These are phyloP conservation scores for Podaxis mareebaensis DNA, from an alignment of 768 basidiomycete genomes.

Conservation along the genomic window DNA sequence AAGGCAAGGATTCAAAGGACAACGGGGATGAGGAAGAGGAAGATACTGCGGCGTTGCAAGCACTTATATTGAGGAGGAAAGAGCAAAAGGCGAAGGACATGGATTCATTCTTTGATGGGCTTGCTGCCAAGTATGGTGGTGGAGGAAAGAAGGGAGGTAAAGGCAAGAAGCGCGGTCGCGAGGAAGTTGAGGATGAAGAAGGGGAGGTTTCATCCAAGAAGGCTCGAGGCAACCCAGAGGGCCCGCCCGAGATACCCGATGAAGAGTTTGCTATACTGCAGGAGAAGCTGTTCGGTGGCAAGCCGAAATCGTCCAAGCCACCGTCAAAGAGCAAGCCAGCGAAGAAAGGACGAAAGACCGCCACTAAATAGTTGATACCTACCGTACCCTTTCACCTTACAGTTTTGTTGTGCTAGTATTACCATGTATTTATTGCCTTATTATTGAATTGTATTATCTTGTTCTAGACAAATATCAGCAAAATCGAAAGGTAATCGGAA, in stretches of 20 bases:
- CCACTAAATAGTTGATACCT: not conserved
- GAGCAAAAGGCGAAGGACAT: conserved; percentile 62
- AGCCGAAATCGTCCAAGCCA: conserved; percentile 31
- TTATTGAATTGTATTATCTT: not conserved
- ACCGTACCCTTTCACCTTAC: not conserved
- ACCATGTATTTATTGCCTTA: conserved; percentile 8
- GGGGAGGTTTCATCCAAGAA: conserved; percentile 53
- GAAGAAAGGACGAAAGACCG: not conserved
- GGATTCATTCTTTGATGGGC: conserved; percentile 71
- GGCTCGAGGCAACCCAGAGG: conserved; percentile 35
- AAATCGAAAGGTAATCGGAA: not conserved
- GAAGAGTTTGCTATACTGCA: conserved; percentile 65
- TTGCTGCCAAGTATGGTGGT: conserved; percentile 73
- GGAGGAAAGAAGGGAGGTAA: conserved; percentile 45
- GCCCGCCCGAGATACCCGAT: conserved; percentile 62
- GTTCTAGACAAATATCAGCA: not conserved
- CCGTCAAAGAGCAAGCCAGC: conserved; percentile 29
- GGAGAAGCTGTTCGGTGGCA: conserved; percentile 52
- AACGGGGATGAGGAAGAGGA: conserved; percentile 36
- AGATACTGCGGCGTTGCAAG: conserved; percentile 70
- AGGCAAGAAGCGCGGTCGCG: conserved; percentile 55
- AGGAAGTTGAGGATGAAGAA: conserved; percentile 36
- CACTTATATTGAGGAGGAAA: conserved; percentile 78
- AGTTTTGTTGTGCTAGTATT: not conserved
- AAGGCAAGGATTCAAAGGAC: conserved; percentile 39